Evolutionary conservation across 139 green algal species (phyloP).

Genomic region (Axilococcus clingmanii): DNA sequence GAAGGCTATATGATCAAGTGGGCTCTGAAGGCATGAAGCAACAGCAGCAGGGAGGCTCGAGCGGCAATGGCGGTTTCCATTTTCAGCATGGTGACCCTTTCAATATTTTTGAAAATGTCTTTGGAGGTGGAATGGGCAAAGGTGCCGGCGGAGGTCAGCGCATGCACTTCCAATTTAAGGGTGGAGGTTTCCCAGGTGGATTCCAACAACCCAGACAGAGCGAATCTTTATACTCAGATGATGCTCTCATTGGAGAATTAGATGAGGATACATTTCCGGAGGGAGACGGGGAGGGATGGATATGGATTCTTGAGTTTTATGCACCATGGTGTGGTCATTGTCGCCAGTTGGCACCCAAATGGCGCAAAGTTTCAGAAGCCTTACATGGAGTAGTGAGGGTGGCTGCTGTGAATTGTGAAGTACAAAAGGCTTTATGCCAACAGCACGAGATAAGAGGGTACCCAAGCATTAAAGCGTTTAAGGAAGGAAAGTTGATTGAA

Average conservation of each 20-base stretch:
- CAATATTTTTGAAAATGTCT: conserved; percentile 75
- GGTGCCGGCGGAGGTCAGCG: conserved; percentile 17
- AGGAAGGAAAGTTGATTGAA: conserved; percentile 20
- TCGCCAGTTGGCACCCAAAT: conserved; percentile 62
- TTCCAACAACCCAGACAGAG: not conserved
- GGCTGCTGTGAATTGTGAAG: conserved; percentile 74
- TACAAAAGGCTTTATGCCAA: conserved; percentile 50
- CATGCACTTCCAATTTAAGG: conserved; percentile 23
- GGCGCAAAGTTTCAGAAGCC: conserved; percentile 42
- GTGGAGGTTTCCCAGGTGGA: conserved; percentile 22
- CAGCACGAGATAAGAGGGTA: conserved; percentile 56
- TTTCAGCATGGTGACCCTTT: conserved; percentile 52
- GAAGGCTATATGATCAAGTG: conserved; percentile 66
- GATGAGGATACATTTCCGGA: conserved; percentile 38
- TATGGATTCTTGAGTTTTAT: conserved; percentile 73
- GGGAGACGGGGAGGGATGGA: conserved; percentile 33
- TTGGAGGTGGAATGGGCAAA: conserved; percentile 41
- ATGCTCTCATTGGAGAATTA: conserved; percentile 40
- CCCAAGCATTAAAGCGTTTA: conserved; percentile 69
- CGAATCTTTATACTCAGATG: conserved; percentile 39
- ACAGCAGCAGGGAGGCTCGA: conserved; percentile 10
- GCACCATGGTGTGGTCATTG: conserved; percentile 68
- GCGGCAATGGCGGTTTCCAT: conserved; percentile 37
- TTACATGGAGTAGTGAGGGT: conserved; percentile 67
- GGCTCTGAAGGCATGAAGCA: conserved; percentile 58